phyloP scores from a whole-genome alignment of 352 stramenopile genomes.

The Globisporangium paddicum region DNA sequence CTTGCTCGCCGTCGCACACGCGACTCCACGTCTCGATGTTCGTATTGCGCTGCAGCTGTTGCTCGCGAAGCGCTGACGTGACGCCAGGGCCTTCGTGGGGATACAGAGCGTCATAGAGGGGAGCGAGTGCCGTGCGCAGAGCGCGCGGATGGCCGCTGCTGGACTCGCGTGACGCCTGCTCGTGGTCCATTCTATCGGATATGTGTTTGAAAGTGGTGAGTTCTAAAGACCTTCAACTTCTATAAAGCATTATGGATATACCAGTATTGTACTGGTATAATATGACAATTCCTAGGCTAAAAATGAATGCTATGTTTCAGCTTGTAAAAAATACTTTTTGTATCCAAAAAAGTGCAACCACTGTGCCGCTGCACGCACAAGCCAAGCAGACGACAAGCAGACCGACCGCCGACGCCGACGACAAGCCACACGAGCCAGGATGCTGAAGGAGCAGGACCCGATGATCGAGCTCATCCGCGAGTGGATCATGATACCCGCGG shows the following conservation, averaged over 20 bases:
- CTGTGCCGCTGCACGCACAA: too few relatives aligned
- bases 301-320: too few relatives aligned
- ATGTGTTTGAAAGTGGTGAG: too few relatives aligned
- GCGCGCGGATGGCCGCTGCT: too few relatives aligned
- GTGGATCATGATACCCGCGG: conserved; percentile 76
- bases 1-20: conserved; percentile 20
- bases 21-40: conserved; percentile 24
- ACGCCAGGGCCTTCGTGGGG: not conserved
- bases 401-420: not conserved
- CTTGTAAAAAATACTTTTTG: too few relatives aligned
- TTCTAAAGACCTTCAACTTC: too few relatives aligned
- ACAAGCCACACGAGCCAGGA: conserved; percentile 8
- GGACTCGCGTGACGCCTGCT: too few relatives aligned
- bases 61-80: not conserved
- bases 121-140: not conserved
- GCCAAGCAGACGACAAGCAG: not conserved
- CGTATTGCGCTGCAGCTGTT: not conserved
- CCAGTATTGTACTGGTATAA: too few relatives aligned
- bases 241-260: too few relatives aligned
- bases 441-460: conserved; percentile 84
- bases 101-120: not conserved
- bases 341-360: too few relatives aligned
- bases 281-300: too few relatives aligned
- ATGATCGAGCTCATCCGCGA: conserved; percentile 84
- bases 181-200: too few relatives aligned